phyloP scores from a whole-genome alignment of 306 rosid genomes.

The Sechiopsis laciniata region DNA sequence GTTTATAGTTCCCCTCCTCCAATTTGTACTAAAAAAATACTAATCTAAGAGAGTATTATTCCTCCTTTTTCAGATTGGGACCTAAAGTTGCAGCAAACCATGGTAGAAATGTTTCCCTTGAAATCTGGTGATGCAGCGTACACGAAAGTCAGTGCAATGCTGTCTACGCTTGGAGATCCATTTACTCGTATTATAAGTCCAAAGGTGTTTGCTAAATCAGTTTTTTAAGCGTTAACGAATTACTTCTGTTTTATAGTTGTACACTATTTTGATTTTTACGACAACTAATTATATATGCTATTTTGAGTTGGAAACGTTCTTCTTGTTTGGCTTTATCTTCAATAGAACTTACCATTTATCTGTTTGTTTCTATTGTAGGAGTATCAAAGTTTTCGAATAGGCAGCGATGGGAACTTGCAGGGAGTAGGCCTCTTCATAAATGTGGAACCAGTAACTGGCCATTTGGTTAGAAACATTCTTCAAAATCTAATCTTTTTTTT shows the following conservation, averaged over 20 bases:
- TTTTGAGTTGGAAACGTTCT: background rate
- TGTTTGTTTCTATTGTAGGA: conserved; percentile 50
- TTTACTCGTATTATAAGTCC: conserved; percentile 91
- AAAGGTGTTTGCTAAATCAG: conserved; percentile 40
- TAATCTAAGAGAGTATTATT: background rate
- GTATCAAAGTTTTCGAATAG: conserved; percentile 82
- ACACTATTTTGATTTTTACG: background rate
- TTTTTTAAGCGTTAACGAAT: background rate
- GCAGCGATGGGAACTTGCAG: conserved; percentile 82
- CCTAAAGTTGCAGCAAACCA: conserved; percentile 82
- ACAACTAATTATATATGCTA: background rate
- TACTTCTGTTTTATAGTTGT: background rate
- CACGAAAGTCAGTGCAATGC: conserved; percentile 87
- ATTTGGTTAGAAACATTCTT: conserved; percentile 56
- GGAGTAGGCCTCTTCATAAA: conserved; percentile 92
- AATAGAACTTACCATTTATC: background rate
- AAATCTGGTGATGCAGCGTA: conserved; percentile 85
- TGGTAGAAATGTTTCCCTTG: conserved; percentile 97
- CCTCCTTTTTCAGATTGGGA: conserved; percentile 70
- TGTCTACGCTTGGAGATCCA: conserved; percentile 96
- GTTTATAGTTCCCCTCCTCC: no score
- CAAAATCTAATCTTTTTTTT: background rate
- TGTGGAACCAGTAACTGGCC: conserved; percentile 76
- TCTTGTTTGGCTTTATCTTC: background rate
- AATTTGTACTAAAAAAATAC: no score